Evolutionary conservation across 2,329 filamentous ascomycete species (phyloP).

Genomic region (Clathrospora elynae): DNA sequence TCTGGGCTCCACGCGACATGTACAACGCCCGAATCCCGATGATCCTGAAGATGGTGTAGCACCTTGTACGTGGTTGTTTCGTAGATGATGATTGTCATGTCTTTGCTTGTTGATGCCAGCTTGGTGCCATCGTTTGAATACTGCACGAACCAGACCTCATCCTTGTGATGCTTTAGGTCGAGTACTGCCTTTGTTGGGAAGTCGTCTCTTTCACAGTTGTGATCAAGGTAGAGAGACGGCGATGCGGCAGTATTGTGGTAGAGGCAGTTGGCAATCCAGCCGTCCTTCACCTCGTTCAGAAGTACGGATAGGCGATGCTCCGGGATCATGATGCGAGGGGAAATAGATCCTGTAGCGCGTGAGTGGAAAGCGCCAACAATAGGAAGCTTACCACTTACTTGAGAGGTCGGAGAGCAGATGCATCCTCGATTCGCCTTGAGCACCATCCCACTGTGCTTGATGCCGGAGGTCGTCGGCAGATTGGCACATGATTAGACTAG

Average conservation of each 20-base stretch:
- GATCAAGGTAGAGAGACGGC: slow-evolving; percentile 87
- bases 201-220: slow-evolving; percentile 76
- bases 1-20: slow-evolving; percentile 93
- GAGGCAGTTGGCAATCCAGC: slow-evolving; percentile 80
- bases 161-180: slow-evolving; percentile 73
- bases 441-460: slow-evolving; percentile 85
- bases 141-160: slow-evolving; percentile 89
- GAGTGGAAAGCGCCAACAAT: slow-evolving; percentile 10
- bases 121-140: slow-evolving; percentile 87
- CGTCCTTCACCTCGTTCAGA: slow-evolving; percentile 80
- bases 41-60: slow-evolving; percentile 66
- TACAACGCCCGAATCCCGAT: slow-evolving; percentile 72
- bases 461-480: slow-evolving; percentile 74
- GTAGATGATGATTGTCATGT: slow-evolving; percentile 79
- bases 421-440: slow-evolving; percentile 73
- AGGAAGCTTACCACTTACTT: slow-evolving; percentile 59
- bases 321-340: slow-evolving; percentile 94
- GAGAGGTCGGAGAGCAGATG: slow-evolving; percentile 80
- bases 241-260: slow-evolving; percentile 83
- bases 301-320: slow-evolving; percentile 84
- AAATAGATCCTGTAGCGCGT: slow-evolving; percentile 73
- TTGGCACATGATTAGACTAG: slow-evolving; percentile 84
- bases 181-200: slow-evolving; percentile 76
- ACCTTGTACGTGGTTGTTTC: slow-evolving; percentile 73
- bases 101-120: slow-evolving; percentile 80